These are phyloP conservation scores for Aspergillus campestris DNA, from an alignment of 495 filamentous ascomycete species.

Conservation along the genomic window DNA sequence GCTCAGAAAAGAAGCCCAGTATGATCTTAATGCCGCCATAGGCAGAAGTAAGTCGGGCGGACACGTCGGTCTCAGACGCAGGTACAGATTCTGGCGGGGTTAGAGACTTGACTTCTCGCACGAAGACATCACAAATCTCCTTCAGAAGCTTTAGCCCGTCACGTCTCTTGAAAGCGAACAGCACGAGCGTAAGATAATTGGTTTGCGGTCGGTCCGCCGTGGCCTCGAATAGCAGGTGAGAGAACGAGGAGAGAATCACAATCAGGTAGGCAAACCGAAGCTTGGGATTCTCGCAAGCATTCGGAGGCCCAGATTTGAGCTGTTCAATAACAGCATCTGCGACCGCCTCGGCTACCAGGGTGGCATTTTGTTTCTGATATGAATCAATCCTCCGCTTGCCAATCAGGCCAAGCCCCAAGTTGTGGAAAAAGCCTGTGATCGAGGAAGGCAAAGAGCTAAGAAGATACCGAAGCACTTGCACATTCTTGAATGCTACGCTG, in stretches of 20 bases:
- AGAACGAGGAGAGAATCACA: constrained; percentile 65
- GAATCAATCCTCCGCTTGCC: constrained; percentile 59
- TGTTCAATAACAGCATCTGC: constrained; percentile 62
- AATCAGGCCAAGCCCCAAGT: constrained; percentile 70
- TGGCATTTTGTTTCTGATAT: constrained; percentile 56
- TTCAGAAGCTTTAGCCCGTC: constrained; percentile 69
- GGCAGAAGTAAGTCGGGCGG: constrained; percentile 43
- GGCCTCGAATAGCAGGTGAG: constrained; percentile 69
- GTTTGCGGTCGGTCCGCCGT: constrained; percentile 48
- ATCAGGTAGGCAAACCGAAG: constrained; percentile 69
- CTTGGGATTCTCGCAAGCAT: constrained; percentile 31
- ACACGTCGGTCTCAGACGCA: constrained; percentile 38
- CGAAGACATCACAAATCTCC: constrained; percentile 63
- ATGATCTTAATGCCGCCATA: constrained; percentile 75
- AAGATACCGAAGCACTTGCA: constrained; percentile 62
- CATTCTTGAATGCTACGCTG: constrained; percentile 65
- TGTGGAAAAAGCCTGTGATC: constrained; percentile 69
- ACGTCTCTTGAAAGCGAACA: constrained; percentile 76
- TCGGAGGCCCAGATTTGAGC: constrained; percentile 43
- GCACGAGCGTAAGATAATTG: constrained; percentile 67
- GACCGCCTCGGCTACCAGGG: constrained; percentile 66
- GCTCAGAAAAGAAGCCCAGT: constrained; percentile 66
- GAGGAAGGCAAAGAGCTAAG: constrained; percentile 64
- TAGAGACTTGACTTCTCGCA: constrained; percentile 51
- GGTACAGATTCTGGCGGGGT: constrained; percentile 24